A percentile compares a stretch with the other conserved stretches of the same genome.
Evolutionary conservation across 1,139 yeast genomes (phyloP).

Genomic region (Blastobotrys ciferrii): DNA sequence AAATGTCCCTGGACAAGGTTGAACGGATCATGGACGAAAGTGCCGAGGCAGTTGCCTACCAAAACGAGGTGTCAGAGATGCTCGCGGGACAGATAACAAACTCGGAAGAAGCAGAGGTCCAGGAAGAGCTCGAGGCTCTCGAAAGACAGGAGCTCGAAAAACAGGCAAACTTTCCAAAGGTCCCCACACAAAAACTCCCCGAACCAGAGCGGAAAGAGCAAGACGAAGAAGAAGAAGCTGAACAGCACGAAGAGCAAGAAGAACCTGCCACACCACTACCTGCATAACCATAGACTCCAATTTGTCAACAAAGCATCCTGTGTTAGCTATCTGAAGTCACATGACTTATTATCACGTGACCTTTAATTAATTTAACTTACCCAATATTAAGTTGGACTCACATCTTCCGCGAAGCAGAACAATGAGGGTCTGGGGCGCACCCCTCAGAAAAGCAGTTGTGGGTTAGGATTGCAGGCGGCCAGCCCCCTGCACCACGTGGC

Average conservation of each 20-base stretch:
- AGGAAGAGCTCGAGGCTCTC: conserved; percentile 55
- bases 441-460: no score
- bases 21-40: conserved; percentile 81
- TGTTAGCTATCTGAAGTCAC: not conserved
- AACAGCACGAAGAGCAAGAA: conserved; percentile 26
- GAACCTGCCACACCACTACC: conserved; percentile 5
- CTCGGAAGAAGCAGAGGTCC: conserved; percentile 64
- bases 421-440: no score
- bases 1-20: conserved; percentile 74
- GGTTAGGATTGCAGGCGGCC: no score
- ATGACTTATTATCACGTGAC: no score
- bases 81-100: conserved; percentile 48
- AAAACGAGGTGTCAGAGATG: conserved; percentile 54
- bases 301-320: not conserved
- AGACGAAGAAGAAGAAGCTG: conserved; percentile 24
- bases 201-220: conserved; percentile 30
- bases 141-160: conserved; percentile 43
- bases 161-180: conserved; percentile 26
- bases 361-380: no score
- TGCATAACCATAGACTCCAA: not conserved
- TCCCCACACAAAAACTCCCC: conserved; percentile 21
- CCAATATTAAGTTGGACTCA: no score
- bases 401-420: no score
- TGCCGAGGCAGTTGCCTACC: conserved; percentile 77
- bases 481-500: no score